Conservation (phyloP, 257 asterid genomes). For the Anisodus tanguticus region DNA sequence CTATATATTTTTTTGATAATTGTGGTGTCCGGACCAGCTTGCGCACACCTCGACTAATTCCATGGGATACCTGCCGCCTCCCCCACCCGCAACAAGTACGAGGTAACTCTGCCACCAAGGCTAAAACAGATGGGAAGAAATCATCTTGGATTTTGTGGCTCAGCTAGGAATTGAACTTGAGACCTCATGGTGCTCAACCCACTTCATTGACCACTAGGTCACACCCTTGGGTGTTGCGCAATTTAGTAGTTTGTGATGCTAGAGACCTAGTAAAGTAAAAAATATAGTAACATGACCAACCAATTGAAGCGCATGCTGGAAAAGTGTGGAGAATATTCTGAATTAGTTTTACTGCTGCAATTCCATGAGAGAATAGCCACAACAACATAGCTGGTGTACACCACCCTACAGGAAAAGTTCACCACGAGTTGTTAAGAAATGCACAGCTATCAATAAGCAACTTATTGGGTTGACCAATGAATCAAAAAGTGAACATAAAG, state of each 20-base stretch:
- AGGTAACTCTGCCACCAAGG: too few species aligned
- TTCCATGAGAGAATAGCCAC: conserved; percentile 78
- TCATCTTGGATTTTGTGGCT: too few species aligned
- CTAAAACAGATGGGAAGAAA: too few species aligned
- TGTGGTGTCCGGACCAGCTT: too few species aligned
- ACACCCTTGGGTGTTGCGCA: background rate
- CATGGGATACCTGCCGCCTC: too few species aligned
- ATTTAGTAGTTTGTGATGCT: background rate
- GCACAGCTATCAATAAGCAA: conserved; percentile 35
- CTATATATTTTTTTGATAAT: too few species aligned
- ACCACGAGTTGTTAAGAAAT: conserved; percentile 25
- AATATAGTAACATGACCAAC: conserved; percentile 48
- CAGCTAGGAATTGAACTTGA: too few species aligned
- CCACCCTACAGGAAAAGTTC: conserved; percentile 56
- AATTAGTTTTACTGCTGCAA: conserved; percentile 63
- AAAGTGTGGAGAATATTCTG: conserved; percentile 68
- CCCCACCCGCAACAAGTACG: too few species aligned
- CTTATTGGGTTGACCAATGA: conserved; percentile 23
- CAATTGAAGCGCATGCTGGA: conserved; percentile 96
- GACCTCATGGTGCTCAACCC: too few species aligned
- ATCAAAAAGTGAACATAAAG: conserved; percentile 18
- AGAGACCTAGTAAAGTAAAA: background rate
- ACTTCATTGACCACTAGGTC: too few species aligned
- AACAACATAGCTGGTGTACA: conserved; percentile 48
- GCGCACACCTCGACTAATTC: too few species aligned